Evolutionary conservation across 768 basidiomycete genomes (phyloP).

Genomic region (Suillus discolor): DNA sequence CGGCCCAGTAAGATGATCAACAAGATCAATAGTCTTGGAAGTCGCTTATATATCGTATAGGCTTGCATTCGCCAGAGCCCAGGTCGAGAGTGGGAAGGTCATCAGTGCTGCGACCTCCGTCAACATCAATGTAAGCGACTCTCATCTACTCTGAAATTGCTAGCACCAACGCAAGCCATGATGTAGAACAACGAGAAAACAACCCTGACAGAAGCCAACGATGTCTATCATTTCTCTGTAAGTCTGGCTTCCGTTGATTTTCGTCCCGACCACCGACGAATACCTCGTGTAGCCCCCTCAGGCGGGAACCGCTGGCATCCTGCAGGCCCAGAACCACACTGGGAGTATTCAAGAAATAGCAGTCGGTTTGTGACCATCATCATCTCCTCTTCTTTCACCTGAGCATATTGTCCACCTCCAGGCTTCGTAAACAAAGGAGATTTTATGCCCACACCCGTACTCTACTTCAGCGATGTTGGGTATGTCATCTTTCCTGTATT

Average conservation of each 20-base stretch:
- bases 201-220: background rate
- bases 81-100: background rate
- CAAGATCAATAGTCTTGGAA: no score
- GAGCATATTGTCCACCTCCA: background rate
- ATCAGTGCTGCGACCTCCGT: background rate
- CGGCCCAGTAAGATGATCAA: background rate
- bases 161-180: background rate
- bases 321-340: background rate
- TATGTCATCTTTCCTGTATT: background rate
- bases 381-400: background rate
- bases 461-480: constrained; percentile 7
- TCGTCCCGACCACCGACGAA: background rate
- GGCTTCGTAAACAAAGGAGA: background rate
- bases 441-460: background rate
- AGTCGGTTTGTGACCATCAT: background rate
- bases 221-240: background rate
- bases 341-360: background rate
- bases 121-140: background rate
- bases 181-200: background rate
- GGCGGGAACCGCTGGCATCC: background rate
- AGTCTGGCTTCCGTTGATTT: background rate
- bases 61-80: background rate
- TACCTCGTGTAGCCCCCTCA: background rate
- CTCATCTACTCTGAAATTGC: background rate
- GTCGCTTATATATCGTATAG: background rate